phyloP scores from a whole-genome alignment of 768 basidiomycete genomes.

The Lyophyllum atratum region DNA sequence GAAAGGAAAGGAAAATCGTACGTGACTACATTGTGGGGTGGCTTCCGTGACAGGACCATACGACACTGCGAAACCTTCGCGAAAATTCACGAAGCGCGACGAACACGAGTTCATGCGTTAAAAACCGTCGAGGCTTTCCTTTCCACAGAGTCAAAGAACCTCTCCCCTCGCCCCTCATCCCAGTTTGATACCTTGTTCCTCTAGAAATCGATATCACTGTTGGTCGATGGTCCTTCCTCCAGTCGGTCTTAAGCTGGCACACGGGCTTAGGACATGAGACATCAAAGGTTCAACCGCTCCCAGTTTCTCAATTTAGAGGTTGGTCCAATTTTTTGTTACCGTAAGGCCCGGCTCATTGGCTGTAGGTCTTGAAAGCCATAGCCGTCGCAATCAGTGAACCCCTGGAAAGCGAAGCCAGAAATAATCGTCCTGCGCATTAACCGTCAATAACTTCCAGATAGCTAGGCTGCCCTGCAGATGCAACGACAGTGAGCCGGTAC shows the following conservation, averaged over 20 bases:
- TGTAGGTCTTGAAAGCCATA: too few relatives aligned
- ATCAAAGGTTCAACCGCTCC: too few relatives aligned
- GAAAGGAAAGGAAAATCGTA: constrained; percentile 22
- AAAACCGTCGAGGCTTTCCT: constrained; percentile 1
- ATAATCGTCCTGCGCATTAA: background rate
- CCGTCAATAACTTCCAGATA: background rate
- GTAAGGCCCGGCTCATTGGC: too few relatives aligned
- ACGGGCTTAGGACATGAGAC: too few relatives aligned
- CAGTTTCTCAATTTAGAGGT: too few relatives aligned
- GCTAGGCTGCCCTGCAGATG: background rate
- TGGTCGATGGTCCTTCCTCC: too few relatives aligned
- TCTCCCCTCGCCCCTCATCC: background rate
- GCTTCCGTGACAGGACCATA: constrained; percentile 22
- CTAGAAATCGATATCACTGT: background rate
- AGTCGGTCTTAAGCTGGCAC: too few relatives aligned
- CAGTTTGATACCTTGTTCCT: background rate
- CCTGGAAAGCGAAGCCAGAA: too few relatives aligned
- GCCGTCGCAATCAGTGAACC: too few relatives aligned
- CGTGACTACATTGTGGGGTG: constrained; percentile 21
- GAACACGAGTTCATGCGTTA: constrained; percentile 9
- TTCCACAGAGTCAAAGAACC: background rate
- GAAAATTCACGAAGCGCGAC: constrained; percentile 1
- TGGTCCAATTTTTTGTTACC: too few relatives aligned
- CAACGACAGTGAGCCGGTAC: background rate
- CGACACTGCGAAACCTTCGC: constrained; percentile 17